Evolutionary conservation across 2,329 filamentous ascomycete species (phyloP).

Genomic region (Orbilia javanica): DNA sequence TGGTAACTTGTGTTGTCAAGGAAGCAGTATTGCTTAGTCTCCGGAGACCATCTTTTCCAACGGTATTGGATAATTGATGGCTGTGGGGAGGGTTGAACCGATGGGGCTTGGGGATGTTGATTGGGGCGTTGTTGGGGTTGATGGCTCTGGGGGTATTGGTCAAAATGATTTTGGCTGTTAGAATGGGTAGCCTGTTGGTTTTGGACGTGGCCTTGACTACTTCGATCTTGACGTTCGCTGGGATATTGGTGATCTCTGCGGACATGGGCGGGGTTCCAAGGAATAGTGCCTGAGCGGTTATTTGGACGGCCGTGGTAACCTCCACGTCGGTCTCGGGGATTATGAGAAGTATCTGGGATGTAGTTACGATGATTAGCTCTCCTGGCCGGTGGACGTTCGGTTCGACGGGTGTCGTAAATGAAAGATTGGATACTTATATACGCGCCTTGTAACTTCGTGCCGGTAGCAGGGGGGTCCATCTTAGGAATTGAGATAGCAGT

Average conservation of each 20-base stretch:
- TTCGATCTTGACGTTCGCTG: not conserved
- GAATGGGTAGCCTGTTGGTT: not conserved
- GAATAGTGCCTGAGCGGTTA: not conserved
- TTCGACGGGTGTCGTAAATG: not conserved
- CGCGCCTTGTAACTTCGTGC: not conserved
- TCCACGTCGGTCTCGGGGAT: not conserved
- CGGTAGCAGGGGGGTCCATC: not conserved
- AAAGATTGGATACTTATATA: not conserved
- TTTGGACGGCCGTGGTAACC: not conserved
- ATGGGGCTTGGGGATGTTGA: not conserved
- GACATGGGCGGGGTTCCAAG: not conserved
- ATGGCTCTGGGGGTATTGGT: not conserved
- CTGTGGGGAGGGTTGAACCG: not conserved
- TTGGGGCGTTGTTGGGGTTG: not conserved
- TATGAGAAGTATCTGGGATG: not conserved
- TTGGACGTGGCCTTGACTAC: not conserved
- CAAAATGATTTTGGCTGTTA: not conserved
- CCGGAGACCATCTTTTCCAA: slow-evolving; percentile 40
- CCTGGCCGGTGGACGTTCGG: not conserved
- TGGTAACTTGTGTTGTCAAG: not conserved
- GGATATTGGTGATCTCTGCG: not conserved
- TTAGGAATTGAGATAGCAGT: not conserved
- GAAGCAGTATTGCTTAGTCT: not conserved
- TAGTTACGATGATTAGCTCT: slow-evolving; percentile 13
- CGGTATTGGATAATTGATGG: not conserved